Evolutionary conservation across 1,284 basidiomycete species (phyloP), one percentile per base, ranked within the genome.

Genomic region (Leccinum proximum): DNA sequence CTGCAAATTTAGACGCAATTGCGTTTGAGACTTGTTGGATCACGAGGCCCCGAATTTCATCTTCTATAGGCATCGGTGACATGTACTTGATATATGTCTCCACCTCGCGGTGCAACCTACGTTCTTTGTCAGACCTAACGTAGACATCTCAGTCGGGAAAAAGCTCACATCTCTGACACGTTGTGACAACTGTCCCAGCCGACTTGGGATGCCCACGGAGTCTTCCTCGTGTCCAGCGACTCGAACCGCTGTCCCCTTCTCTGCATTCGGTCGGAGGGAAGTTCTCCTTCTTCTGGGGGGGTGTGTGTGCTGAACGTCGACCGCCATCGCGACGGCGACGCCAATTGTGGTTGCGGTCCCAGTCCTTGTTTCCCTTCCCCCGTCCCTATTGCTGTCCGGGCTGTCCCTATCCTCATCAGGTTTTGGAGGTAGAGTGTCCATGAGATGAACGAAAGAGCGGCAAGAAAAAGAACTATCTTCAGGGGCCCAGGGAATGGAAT

Each of bases 21-120:
- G 88, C 86, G 13, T 82, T 81, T 2, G 88, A 83, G 63, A 99
- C 92, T 56, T 90, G 81, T 58, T 85, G 78, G 50, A 99, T 90
- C 33, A 93, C 83, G 68, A 93, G 84, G 42, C 87, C 81, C 54
- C 96, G 88, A 7, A 94, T 82, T 72, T 94, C 91, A 74, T 97
- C 92, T 74, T 99, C 97, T 5, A 85, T 82, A 2, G 82, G 83
- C 1, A 93, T 91, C 0, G 97, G 96, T 0, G 92, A 91, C 75
- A 26, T 26, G 26, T 26, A 26, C 26, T 26, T 26, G 26, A 26
- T 26, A 72, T 95, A 98, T 0, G 94, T 91, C 65, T 87, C 82
- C 11, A 96, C 91, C 75, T 98, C 96, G 42, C 81, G 79, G 72
- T 96, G 93, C 62, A 97, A 76, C 83, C 95, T 93, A 50, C 5